These are phyloP conservation scores for Giardia muris DNA, from an alignment of 208 protist species.

Conservation along the genomic window DNA sequence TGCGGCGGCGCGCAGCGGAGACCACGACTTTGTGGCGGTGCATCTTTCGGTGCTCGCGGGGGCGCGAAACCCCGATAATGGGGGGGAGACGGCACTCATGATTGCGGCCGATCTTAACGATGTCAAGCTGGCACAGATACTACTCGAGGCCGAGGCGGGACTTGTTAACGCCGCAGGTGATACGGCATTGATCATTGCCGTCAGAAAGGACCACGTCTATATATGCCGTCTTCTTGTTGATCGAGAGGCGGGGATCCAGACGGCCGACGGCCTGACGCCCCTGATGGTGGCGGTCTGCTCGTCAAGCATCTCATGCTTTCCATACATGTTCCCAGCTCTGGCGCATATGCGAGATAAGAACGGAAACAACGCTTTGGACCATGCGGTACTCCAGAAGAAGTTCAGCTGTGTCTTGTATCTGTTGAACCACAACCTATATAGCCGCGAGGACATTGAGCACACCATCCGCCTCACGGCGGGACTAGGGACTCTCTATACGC, in stretches of 20 bases:
- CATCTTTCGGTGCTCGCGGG: neutral
- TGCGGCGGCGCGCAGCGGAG: neutral
- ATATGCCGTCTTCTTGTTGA: neutral
- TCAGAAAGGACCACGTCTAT: neutral
- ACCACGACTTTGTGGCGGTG: neutral
- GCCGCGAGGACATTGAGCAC: neutral
- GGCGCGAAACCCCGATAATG: neutral
- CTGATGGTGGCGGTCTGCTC: neutral
- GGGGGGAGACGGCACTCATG: neutral
- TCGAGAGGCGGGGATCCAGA: neutral
- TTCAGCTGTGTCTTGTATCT: constrained; percentile 11
- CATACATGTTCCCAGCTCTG: neutral
- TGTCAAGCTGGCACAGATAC: neutral
- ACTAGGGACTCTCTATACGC: neutral
- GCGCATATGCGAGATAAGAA: neutral
- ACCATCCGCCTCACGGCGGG: neutral
- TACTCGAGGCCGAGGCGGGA: neutral
- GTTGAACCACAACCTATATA: neutral
- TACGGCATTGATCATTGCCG: neutral
- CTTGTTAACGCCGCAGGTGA: neutral
- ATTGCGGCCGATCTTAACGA: neutral
- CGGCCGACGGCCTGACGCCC: neutral
- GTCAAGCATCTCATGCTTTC: neutral
- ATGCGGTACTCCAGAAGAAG: neutral
- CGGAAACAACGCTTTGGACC: neutral